Base-by-base conservation (phyloP, 2,329 filamentous ascomycete species). In the Sclerotinia glacialis region DNA sequence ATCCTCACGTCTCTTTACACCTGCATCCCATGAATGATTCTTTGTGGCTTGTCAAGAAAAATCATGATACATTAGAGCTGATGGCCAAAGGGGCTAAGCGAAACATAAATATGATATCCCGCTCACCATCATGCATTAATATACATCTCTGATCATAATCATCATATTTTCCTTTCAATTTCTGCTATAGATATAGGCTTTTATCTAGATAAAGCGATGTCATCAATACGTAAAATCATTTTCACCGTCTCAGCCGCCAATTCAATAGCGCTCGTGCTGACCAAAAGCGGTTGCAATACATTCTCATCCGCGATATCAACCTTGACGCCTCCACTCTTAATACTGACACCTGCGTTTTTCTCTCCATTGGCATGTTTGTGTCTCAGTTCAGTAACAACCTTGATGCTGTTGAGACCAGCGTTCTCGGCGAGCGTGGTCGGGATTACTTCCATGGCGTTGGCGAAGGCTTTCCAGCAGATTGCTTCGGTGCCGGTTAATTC, bases 381-480 rank as follows among this genome's bases (percentile, higher is more conserved):
- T 76, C 95, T 86, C 76, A 99, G 82, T 75, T 98, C 95, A 34
- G 95, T 99, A 56, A 99, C 95, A 37, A 99, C 95, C 82, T 96
- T 97, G 85, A 99, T 99, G 78, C 91, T 94, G 84, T 99, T 99
- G 70, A 99, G 83, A 60, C 95, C 95, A 0, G 95, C 95, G 74
- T 99, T 99, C 82, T 99, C 95, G 0, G 95, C 96, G 72, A 99
- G 83, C 1, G 95, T 99, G 44, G 94, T 97, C 18, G 96, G 95
- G 65, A 99, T 91, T 52, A 99, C 92, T 81, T 99, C 95, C 82
- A 99, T 90, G 9, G 95, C 95, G 71, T 99, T 94, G 1, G 96
- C 95, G 76, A 99, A 99, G 0, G 94, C 94, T 82, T 97, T 98
- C 92, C 92, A 99, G 86, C 95, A 99, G 76, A 98, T 97, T 49